A percentile compares a stretch with the other conserved stretches of the same genome.
phyloP scores from a whole-genome alignment of 352 stramenopile species.

The Globisporangium spiculum region DNA sequence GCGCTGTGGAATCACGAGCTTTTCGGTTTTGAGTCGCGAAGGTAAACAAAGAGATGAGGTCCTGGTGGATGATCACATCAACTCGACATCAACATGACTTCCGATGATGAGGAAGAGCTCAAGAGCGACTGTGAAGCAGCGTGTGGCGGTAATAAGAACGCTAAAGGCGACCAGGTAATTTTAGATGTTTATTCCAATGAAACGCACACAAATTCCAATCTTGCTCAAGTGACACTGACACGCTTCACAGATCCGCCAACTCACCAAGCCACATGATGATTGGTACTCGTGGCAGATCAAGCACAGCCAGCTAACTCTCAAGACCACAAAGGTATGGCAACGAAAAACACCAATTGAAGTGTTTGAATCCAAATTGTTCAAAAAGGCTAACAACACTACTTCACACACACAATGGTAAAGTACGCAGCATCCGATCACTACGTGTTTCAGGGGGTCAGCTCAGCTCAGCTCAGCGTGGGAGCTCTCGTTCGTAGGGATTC shows the following conservation, averaged over 20 bases:
- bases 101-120: neutral
- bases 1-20: neutral
- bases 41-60: neutral
- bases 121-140: neutral
- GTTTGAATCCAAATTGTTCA: neutral
- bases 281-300: neutral
- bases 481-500: neutral
- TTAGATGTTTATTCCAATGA: neutral
- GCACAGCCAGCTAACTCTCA: neutral
- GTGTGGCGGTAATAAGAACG: neutral
- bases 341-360: neutral
- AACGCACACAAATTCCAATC: neutral
- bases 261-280: neutral
- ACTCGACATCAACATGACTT: neutral
- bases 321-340: neutral
- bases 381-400: neutral
- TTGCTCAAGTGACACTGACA: neutral
- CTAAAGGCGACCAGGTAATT: neutral
- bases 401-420: neutral
- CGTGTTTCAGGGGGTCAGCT: neutral
- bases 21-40: neutral
- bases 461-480: neutral
- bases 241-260: neutral
- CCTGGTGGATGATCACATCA: neutral
- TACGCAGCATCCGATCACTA: conserved; percentile 1